Conservation (phyloP, 257 asterid species). For the Penstemon barbatus region DNA sequence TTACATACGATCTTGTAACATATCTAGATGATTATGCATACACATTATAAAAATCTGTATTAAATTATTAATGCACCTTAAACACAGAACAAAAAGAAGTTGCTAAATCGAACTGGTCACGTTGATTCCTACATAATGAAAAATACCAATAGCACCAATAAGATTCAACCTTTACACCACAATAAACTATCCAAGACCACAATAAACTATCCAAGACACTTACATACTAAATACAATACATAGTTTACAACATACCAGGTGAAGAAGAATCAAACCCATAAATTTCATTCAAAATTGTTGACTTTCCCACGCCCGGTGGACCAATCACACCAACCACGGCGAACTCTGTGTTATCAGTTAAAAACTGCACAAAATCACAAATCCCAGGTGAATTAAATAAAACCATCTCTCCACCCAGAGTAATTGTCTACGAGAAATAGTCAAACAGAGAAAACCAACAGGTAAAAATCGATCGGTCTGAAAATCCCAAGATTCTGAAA, state of each 20-base stretch:
- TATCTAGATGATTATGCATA: not conserved
- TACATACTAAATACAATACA: not conserved
- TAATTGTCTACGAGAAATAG: not conserved
- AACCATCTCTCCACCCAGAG: not conserved
- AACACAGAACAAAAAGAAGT: not conserved
- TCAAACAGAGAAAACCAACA: slow-evolving; percentile 32
- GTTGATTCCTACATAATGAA: not conserved
- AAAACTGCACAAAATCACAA: slow-evolving; percentile 56
- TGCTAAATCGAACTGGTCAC: not conserved
- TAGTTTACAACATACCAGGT: slow-evolving; percentile 50
- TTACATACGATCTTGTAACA: not conserved
- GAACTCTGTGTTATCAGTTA: slow-evolving; percentile 91
- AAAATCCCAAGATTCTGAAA: slow-evolving; percentile 86
- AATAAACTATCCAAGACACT: not conserved
- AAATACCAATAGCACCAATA: not conserved
- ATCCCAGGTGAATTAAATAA: slow-evolving; percentile 10
- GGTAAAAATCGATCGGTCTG: slow-evolving; percentile 81
- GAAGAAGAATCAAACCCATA: slow-evolving; percentile 87
- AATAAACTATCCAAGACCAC: not conserved
- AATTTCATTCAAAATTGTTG: slow-evolving; percentile 88
- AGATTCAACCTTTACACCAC: slow-evolving; percentile 5
- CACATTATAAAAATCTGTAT: not conserved
- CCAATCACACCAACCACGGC: slow-evolving; percentile 95
- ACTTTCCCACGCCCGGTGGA: slow-evolving; percentile 87
- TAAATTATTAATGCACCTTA: not conserved